phyloP scores from a whole-genome alignment of 2,329 filamentous ascomycete genomes.

The Pyricularia pennisetigena region DNA sequence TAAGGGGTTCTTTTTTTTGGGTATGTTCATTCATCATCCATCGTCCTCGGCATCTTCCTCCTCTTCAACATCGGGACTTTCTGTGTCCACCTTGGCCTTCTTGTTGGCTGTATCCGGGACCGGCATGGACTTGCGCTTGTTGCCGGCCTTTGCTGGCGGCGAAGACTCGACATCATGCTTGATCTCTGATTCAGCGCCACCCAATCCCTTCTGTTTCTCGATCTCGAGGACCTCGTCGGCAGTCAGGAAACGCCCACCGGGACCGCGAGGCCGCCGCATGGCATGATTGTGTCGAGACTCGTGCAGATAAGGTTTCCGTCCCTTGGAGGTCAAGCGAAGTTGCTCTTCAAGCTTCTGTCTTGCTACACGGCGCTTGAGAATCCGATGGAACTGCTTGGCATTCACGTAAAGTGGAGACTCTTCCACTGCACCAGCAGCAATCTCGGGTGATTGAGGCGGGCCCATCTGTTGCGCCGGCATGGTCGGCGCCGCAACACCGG shows the following conservation, averaged over 20 bases:
- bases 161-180: slow-evolving; percentile 3
- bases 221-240: slow-evolving; percentile 91
- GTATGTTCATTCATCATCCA: slow-evolving; percentile 8
- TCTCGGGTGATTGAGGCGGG: slow-evolving; percentile 68
- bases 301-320: slow-evolving; percentile 92
- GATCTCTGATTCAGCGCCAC: slow-evolving; percentile 17
- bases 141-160: slow-evolving; percentile 26
- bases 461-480: slow-evolving; percentile 57
- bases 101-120: slow-evolving; percentile 40
- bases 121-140: slow-evolving; percentile 52
- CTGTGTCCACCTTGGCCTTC: slow-evolving; percentile 33
- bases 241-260: slow-evolving; percentile 89
- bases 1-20: neutral
- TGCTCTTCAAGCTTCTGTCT: slow-evolving; percentile 91
- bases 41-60: slow-evolving; percentile 17
- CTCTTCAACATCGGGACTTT: slow-evolving; percentile 29
- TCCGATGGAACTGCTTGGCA: slow-evolving; percentile 96
- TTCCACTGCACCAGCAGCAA: slow-evolving; percentile 62
- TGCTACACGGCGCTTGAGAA: slow-evolving; percentile 86
- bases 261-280: slow-evolving; percentile 88
- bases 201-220: slow-evolving; percentile 52
- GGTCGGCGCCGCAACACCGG: slow-evolving; percentile 45
- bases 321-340: slow-evolving; percentile 83
- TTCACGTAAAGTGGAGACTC: slow-evolving; percentile 97
- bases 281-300: slow-evolving; percentile 97